A percentile compares a stretch with the other conserved stretches of the same genome.
Conservation (phyloP, 805 yeast species). For the Saccharomyces jurei region DNA sequence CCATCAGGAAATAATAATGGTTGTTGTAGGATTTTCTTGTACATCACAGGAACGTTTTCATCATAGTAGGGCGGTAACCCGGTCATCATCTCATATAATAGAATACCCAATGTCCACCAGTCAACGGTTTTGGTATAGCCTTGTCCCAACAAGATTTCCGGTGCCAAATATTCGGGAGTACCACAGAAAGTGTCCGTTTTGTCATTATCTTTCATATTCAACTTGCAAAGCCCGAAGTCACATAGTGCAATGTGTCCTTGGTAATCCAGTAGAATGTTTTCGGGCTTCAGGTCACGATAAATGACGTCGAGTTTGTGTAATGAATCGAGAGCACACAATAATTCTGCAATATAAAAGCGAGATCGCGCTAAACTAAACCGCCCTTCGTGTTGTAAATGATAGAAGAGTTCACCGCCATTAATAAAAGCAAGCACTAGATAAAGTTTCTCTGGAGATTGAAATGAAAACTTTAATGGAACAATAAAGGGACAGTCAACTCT, state of each 20-base stretch:
- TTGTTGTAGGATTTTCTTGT: slow-evolving; percentile 80
- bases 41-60: slow-evolving; percentile 85
- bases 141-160: slow-evolving; percentile 79
- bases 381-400: slow-evolving; percentile 84
- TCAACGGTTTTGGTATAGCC: slow-evolving; percentile 93
- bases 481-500: slow-evolving; percentile 88
- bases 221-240: slow-evolving; percentile 91
- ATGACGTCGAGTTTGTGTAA: slow-evolving; percentile 84
- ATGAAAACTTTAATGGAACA: slow-evolving; percentile 89
- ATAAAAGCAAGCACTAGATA: slow-evolving; percentile 85
- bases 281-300: slow-evolving; percentile 91
- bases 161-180: slow-evolving; percentile 93
- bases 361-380: slow-evolving; percentile 79
- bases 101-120: slow-evolving; percentile 97
- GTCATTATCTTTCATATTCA: slow-evolving; percentile 83
- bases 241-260: slow-evolving; percentile 96
- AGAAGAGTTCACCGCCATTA: slow-evolving; percentile 93
- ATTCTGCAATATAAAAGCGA: slow-evolving; percentile 86
- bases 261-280: slow-evolving; percentile 83
- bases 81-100: slow-evolving; percentile 88
- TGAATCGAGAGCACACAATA: slow-evolving; percentile 84
- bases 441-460: slow-evolving; percentile 85
- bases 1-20: slow-evolving; percentile 80
- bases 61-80: slow-evolving; percentile 95
- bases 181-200: slow-evolving; percentile 91